These are phyloP conservation scores for Paraleonurus japonicus DNA, from an alignment of 257 asterid genomes.

Conservation along the genomic window DNA sequence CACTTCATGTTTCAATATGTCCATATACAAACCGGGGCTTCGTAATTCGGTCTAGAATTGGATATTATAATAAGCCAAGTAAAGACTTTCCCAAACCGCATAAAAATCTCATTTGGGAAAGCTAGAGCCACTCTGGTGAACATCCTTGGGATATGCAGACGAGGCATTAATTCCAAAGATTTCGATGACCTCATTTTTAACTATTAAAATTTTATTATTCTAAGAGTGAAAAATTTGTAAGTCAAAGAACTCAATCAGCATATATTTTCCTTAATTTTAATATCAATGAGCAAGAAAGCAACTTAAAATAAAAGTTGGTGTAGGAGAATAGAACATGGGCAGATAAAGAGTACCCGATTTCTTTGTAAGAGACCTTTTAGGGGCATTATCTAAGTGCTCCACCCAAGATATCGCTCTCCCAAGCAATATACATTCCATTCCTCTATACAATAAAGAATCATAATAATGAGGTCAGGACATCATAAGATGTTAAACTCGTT, in stretches of 20 bases:
- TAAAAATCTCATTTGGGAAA: not conserved
- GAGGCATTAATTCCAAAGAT: not conserved
- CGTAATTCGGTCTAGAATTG: not conserved
- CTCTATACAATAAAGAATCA: constrained; percentile 32
- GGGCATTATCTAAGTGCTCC: constrained; percentile 50
- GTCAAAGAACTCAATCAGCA: constrained; percentile 6
- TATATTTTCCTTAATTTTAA: not conserved
- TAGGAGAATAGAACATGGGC: constrained; percentile 10
- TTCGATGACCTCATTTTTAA: not conserved
- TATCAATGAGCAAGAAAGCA: constrained; percentile 1
- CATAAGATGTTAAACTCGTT: constrained; percentile 1
- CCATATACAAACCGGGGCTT: not conserved
- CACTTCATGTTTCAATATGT: not conserved
- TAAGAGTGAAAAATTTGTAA: not conserved
- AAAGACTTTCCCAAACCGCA: no score
- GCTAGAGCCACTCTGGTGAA: not conserved
- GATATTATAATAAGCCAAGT: not conserved
- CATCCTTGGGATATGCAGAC: not conserved
- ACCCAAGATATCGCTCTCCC: constrained; percentile 70
- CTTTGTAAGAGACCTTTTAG: constrained; percentile 44
- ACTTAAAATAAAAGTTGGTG: not conserved
- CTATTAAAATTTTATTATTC: not conserved
- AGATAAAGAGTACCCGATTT: constrained; percentile 39
- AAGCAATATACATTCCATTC: constrained; percentile 37
- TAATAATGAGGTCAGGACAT: constrained; percentile 11